Evolutionary conservation across 2,329 filamentous ascomycete genomes (phyloP).

Genomic region (Sclerotinia trifoliorum): DNA sequence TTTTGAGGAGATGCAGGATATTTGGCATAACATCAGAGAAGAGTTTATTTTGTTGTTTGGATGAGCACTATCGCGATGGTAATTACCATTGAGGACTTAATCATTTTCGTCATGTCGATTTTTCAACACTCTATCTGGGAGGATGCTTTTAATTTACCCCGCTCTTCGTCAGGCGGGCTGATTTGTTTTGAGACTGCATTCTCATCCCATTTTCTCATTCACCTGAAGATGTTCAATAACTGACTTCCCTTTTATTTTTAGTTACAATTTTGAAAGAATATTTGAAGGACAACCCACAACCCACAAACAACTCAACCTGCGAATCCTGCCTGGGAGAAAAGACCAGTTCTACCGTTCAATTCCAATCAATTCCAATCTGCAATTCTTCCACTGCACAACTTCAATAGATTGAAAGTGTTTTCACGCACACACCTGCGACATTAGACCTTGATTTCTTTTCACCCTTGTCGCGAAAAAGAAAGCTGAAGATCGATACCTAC

Average conservation of each 20-base stretch:
- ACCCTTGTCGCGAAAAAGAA: background rate
- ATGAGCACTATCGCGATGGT: background rate
- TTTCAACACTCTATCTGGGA: background rate
- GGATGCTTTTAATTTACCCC: background rate
- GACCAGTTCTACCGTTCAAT: background rate
- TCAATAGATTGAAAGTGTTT: background rate
- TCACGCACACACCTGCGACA: background rate
- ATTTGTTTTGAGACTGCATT: constrained; percentile 8
- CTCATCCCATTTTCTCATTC: background rate
- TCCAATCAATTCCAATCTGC: background rate
- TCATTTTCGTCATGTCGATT: background rate
- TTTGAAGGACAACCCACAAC: background rate
- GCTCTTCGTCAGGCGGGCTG: background rate
- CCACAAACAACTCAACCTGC: background rate
- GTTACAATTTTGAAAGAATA: background rate
- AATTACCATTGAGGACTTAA: background rate
- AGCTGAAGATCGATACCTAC: background rate
- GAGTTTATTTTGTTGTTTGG: background rate
- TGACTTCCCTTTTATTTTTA: background rate
- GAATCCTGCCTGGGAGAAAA: too few relatives aligned
- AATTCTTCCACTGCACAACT: background rate
- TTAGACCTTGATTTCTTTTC: background rate
- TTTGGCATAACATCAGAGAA: background rate
- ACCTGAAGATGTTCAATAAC: background rate
- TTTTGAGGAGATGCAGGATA: background rate